phyloP scores from a whole-genome alignment of 345 rosid genomes.

The Erucastrum elatum region DNA sequence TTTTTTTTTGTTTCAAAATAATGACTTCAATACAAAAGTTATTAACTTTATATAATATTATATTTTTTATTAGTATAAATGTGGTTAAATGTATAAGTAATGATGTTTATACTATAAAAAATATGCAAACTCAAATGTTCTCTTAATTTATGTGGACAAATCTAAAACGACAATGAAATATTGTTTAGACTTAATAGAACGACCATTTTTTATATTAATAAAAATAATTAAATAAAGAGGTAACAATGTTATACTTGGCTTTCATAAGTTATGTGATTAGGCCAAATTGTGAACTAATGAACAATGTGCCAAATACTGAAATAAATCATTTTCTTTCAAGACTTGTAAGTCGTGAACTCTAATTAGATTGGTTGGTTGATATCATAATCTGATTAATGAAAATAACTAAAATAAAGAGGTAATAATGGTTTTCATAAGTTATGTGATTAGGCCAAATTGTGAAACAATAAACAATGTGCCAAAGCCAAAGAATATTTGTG shows the following conservation, averaged over 20 bases:
- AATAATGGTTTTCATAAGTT: constrained; percentile 34
- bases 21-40: no score
- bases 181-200: background rate
- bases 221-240: constrained; percentile 15
- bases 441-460: constrained; percentile 42
- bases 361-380: constrained; percentile 35
- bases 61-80: no score
- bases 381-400: constrained; percentile 30
- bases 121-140: no score
- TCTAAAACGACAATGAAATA: no score
- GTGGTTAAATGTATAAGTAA: no score
- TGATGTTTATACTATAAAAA: no score
- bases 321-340: background rate
- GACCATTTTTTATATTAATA: background rate
- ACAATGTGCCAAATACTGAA: constrained; percentile 35
- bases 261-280: constrained; percentile 42
- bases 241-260: constrained; percentile 27
- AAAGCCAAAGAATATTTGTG: constrained; percentile 40
- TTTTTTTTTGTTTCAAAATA: no score
- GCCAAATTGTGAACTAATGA: constrained; percentile 38
- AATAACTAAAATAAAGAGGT: constrained; percentile 17
- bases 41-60: no score
- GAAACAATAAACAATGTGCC: constrained; percentile 44
- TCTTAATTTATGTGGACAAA: no score
- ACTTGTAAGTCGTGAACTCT: background rate